Percentiles rank a stretch among this genome's conserved stretches.
Conservation (phyloP, 208 protist genomes). For the Phytomonas sp. region DNA sequence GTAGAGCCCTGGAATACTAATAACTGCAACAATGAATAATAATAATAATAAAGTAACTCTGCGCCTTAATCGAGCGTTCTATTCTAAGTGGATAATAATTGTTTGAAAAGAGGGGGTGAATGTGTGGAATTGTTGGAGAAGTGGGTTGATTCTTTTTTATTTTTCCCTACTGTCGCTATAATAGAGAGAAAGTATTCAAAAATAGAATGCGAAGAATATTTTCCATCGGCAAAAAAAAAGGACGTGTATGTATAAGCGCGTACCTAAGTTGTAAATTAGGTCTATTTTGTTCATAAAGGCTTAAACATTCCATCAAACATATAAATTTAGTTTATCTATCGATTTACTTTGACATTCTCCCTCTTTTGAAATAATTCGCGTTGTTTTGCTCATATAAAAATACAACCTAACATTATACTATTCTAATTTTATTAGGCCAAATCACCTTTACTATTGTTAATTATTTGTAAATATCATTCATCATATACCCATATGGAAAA, state of each 20-base stretch:
- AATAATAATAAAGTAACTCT: not conserved
- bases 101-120: not conserved
- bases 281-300: not conserved
- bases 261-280: not conserved
- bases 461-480: conserved; percentile 7
- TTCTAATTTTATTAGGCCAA: not conserved
- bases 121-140: not conserved
- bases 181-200: not conserved
- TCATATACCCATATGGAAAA: too few species aligned
- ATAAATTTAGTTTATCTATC: not conserved
- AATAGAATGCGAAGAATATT: not conserved
- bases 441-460: not conserved
- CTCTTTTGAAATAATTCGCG: not conserved
- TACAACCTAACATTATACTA: not conserved
- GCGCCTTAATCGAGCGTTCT: not conserved
- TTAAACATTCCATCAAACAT: not conserved
- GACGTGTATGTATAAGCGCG: not conserved
- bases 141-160: not conserved
- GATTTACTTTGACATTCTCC: not conserved
- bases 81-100: not conserved
- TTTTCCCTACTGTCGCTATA: not conserved
- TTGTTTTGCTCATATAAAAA: conserved; percentile 1
- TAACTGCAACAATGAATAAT: too few species aligned
- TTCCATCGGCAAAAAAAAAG: not conserved
- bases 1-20: too few species aligned